Base-by-base conservation (phyloP, 1,284 basidiomycete genomes). In the Coniferiporia weirii region DNA sequence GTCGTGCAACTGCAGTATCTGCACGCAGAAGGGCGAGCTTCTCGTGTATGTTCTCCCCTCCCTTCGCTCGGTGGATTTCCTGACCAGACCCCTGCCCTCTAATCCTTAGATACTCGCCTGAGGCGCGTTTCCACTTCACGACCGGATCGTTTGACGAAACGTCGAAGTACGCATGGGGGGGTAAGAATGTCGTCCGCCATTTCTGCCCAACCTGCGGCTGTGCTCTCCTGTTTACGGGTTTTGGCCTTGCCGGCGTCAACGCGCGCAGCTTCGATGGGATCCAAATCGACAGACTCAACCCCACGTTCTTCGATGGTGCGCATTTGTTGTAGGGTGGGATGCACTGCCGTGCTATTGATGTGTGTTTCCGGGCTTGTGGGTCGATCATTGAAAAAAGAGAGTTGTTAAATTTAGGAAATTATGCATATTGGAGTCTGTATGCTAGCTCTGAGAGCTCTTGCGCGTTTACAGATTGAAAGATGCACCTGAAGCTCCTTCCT, bases 1-100 rank as follows among this genome's bases (percentile, higher is more conserved):
- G 4, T 56, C 50, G 32, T 64, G 64, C 59, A 64, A 63, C 34
- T 61, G 62, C 35, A 59, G 46, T 19, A 35, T 59, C 5, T 64
- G 62, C 43, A 49, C 51, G 6, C 35, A 48, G 17, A 50, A 35
- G n/a, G 64, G 60, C 4, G 45, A 54, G 13, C 34, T 63, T 27
- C 27, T 48, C 20, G 56, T 63, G 59, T 61, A 32, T n/a, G 61
- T 55, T 45, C 49, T 43, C 12, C 1, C 13, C 19, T 52, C 9
- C 20, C 36, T 35, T 19, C 13, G 15, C 17, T 27, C 13, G n/a
- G 13, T 10, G 20, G 49, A 35, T 32, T 43, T 1, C 50, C 19
- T 51, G 52, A 19, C n/a, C 9, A 35, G 7, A n/a, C 32, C n/a
- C n/a, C 12, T 15, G 27, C 27, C 27, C 34, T 7, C 5, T 1